Conservation (phyloP, 345 rosid genomes). For the Carallia brachiata region DNA sequence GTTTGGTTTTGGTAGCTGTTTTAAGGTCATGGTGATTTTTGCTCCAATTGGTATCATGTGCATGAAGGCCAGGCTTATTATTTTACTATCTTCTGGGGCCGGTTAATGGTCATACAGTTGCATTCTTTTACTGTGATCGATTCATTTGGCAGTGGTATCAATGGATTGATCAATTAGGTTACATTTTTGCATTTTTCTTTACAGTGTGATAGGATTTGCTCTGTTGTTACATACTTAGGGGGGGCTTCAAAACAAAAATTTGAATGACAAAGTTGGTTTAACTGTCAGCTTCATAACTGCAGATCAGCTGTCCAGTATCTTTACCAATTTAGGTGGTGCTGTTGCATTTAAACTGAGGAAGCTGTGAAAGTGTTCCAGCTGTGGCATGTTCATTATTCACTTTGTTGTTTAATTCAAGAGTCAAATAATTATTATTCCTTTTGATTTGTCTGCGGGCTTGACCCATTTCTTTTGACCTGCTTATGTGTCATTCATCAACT, state of each 20-base stretch:
- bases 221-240: conserved; percentile 1
- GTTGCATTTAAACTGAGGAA: not conserved
- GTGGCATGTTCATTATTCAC: not conserved
- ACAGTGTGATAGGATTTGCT: not conserved
- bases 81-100: not conserved
- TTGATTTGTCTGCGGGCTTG: not conserved
- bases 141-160: not conserved
- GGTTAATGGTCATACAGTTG: not conserved
- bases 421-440: not conserved
- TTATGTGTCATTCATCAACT: not conserved
- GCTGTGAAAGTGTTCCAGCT: not conserved
- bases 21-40: not conserved
- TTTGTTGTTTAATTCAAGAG: not conserved
- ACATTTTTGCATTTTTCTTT: not conserved
- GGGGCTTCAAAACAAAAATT: not conserved
- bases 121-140: not conserved
- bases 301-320: conserved; percentile 1
- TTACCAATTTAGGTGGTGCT: conserved; percentile 10
- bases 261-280: not conserved
- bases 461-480: not conserved
- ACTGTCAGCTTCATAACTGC: conserved; percentile 12
- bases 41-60: conserved; percentile 10
- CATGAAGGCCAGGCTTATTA: conserved; percentile 14
- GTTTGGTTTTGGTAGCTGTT: conserved; percentile 7
- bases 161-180: not conserved